Percentiles rank a stretch among this genome's conserved stretches.
These are phyloP conservation scores for Volvox africanus DNA, from an alignment of 139 green algal genomes.

Conservation along the genomic window DNA sequence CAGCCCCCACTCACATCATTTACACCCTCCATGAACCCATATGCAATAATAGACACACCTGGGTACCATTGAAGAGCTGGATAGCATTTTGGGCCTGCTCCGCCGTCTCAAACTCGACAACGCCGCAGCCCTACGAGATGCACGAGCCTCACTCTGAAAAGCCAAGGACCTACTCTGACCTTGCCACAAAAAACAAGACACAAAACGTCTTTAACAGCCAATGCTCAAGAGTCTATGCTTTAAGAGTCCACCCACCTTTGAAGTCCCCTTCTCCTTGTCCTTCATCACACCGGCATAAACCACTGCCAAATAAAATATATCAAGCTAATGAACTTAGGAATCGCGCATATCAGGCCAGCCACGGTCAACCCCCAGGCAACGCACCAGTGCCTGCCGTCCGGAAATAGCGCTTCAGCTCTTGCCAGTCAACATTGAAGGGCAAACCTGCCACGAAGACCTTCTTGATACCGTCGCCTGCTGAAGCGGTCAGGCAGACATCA, in stretches of 20 bases:
- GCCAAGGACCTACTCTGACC: no score
- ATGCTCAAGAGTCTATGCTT: no score
- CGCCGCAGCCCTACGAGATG: constrained; percentile 73
- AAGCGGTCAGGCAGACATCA: neutral
- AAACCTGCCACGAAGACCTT: constrained; percentile 80
- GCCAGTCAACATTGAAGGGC: constrained; percentile 70
- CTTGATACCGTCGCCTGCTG: constrained; percentile 36
- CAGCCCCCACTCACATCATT: neutral
- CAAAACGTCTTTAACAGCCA: no score
- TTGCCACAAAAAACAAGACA: no score
- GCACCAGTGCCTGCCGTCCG: constrained; percentile 60
- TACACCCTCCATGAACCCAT: neutral
- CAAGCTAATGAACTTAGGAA: neutral
- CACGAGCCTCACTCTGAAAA: neutral
- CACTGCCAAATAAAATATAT: constrained; percentile 34
- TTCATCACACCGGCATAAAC: constrained; percentile 58
- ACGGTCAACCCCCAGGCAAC: neutral
- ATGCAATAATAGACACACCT: constrained; percentile 56
- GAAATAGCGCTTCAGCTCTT: constrained; percentile 82
- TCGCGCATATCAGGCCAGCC: neutral
- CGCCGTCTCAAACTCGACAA: constrained; percentile 85
- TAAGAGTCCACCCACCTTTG: constrained; percentile 42
- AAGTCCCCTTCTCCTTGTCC: constrained; percentile 57
- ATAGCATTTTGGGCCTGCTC: constrained; percentile 79
- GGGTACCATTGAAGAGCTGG: constrained; percentile 69